A percentile compares a stretch with the other conserved stretches of the same genome.
Conservation (phyloP, 2,329 filamentous ascomycete species). For the Colletotrichum simmondsii region DNA sequence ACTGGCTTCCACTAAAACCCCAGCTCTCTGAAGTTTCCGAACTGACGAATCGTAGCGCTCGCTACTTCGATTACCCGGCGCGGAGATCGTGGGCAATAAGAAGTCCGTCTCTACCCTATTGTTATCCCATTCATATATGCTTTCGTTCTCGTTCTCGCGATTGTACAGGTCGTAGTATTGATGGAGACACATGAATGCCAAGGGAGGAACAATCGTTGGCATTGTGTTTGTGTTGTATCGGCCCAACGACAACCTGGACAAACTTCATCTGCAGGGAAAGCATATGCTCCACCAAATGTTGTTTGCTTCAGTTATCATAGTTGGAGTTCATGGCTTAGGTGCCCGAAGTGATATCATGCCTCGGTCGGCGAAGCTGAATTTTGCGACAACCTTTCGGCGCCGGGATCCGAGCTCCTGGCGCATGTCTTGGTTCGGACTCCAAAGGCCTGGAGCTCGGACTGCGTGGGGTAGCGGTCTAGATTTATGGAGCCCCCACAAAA, state of each 20-base stretch:
- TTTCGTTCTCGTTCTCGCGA: not conserved
- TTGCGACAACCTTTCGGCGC: not conserved
- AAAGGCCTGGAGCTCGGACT: not conserved
- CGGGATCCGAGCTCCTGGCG: too few species aligned
- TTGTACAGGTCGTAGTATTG: not conserved
- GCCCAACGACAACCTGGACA: not conserved
- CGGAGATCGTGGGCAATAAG: not conserved
- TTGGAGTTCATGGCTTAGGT: not conserved
- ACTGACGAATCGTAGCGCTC: not conserved
- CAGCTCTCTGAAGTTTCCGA: not conserved
- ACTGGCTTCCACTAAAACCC: not conserved
- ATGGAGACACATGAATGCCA: not conserved
- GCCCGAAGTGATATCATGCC: not conserved
- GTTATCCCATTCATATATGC: not conserved
- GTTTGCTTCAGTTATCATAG: not conserved
- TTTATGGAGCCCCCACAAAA: not conserved
- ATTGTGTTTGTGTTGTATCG: not conserved
- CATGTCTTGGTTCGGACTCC: not conserved
- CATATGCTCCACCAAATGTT: not conserved
- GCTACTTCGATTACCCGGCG: not conserved
- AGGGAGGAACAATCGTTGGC: not conserved
- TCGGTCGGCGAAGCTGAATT: not conserved
- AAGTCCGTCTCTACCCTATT: not conserved
- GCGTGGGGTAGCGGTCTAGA: not conserved
- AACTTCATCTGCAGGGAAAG: not conserved